A percentile compares a stretch with the other conserved stretches of the same genome.
Conservation (phyloP, 2,329 filamentous ascomycete species). For the Neonectria coccinea region DNA sequence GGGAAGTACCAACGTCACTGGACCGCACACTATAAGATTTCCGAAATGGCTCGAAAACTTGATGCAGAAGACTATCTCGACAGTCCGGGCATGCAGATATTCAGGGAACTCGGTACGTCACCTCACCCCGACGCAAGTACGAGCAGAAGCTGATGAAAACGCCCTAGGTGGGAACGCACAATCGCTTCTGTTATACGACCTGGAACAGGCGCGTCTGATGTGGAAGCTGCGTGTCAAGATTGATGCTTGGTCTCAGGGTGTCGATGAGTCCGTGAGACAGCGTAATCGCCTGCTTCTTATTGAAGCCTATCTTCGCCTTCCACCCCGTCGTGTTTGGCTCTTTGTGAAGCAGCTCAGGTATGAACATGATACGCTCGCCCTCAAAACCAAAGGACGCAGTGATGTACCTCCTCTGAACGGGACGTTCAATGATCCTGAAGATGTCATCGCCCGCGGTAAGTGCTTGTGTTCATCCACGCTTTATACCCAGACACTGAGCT, state of each 20-base stretch:
- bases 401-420: too few relatives aligned
- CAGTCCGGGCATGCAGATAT: background rate
- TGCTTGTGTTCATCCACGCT: background rate
- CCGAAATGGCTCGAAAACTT: background rate
- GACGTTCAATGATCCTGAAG: background rate
- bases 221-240: slow-evolving; percentile 19
- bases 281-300: slow-evolving; percentile 9
- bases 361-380: background rate
- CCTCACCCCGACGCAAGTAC: too few relatives aligned
- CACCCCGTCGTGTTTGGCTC: slow-evolving; percentile 9
- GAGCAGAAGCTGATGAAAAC: background rate
- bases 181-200: background rate
- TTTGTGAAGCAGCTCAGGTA: slow-evolving; percentile 50
- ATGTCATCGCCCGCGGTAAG: slow-evolving; percentile 9
- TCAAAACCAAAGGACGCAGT: too few relatives aligned
- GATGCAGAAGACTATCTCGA: background rate
- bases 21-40: background rate
- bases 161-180: background rate
- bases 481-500: background rate
- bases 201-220: slow-evolving; percentile 8
- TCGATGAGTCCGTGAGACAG: slow-evolving; percentile 6
- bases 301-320: slow-evolving; percentile 6
- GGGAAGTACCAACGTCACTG: background rate
- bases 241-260: slow-evolving; percentile 21
- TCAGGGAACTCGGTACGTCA: slow-evolving; percentile 8